These are phyloP conservation scores for Ustulina deusta DNA, from an alignment of 2,329 filamentous ascomycete species.

Conservation along the genomic window DNA sequence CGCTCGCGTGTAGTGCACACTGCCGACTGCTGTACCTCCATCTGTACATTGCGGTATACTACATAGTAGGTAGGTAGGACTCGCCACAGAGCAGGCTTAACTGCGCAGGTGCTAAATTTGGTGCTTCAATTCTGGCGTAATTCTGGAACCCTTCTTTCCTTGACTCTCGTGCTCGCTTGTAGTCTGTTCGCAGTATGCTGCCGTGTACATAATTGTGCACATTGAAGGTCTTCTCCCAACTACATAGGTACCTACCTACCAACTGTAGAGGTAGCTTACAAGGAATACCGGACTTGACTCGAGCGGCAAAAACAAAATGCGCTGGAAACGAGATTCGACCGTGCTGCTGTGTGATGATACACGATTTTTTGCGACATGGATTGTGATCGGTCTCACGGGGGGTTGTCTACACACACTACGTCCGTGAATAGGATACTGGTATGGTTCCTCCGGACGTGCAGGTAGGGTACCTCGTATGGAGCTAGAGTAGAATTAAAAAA, in stretches of 20 bases:
- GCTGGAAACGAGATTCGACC: not conserved
- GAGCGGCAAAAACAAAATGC: not conserved
- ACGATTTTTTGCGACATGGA: slow-evolving; percentile 13
- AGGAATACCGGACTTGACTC: not conserved
- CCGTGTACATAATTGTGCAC: no score
- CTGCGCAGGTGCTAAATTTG: slow-evolving; percentile 30
- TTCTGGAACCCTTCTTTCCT: slow-evolving; percentile 39
- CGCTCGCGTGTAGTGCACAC: slow-evolving; percentile 22
- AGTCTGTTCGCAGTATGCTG: no score
- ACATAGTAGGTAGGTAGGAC: not conserved
- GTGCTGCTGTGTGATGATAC: slow-evolving; percentile 4
- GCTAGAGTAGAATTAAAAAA: not conserved
- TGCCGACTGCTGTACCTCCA: no score
- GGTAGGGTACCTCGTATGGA: not conserved
- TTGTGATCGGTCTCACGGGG: slow-evolving; percentile 15
- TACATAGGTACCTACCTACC: not conserved
- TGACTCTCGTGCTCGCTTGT: slow-evolving; percentile 2
- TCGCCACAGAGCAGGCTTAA: slow-evolving; percentile 10
- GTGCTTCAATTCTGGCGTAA: slow-evolving; percentile 19
- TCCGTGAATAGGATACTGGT: slow-evolving; percentile 19
- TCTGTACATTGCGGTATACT: no score
- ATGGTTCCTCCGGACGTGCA: slow-evolving; percentile 6
- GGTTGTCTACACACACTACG: not conserved
- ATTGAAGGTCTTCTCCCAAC: not conserved
- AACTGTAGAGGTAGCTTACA: not conserved